A percentile compares a stretch with the other conserved stretches of the same genome.
phyloP scores from a whole-genome alignment of 805 yeast species.

The Grigorovia yakushimaensis region DNA sequence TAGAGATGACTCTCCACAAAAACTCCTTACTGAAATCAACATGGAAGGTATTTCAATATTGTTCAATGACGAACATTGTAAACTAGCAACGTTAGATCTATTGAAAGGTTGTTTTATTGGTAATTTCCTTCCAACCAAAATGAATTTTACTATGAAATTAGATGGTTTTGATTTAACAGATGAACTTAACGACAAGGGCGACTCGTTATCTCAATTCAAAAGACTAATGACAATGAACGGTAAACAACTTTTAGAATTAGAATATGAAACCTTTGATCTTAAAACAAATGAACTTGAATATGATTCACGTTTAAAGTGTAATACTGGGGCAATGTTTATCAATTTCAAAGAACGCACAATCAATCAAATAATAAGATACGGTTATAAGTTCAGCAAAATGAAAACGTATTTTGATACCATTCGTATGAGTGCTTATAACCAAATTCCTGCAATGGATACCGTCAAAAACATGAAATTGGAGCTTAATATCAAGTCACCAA shows the following conservation, averaged over 20 bases:
- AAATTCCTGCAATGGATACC: slow-evolving; percentile 52
- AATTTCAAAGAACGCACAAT: slow-evolving; percentile 79
- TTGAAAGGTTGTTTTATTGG: slow-evolving; percentile 64
- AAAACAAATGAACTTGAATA: slow-evolving; percentile 38
- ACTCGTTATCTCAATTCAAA: slow-evolving; percentile 49
- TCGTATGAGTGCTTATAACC: slow-evolving; percentile 77
- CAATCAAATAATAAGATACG: slow-evolving; percentile 51
- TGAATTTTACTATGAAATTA: slow-evolving; percentile 60
- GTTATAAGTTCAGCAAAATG: slow-evolving; percentile 73
- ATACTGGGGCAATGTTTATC: slow-evolving; percentile 65
- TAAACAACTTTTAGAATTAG: slow-evolving; percentile 60
- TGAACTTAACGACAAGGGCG: slow-evolving; percentile 57
- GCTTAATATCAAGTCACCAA: slow-evolving; percentile 69
- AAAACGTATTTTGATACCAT: slow-evolving; percentile 84
- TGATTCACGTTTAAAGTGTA: slow-evolving; percentile 29
- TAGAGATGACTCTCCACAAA: slow-evolving; percentile 56
- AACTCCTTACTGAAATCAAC: slow-evolving; percentile 56
- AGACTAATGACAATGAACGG: slow-evolving; percentile 74
- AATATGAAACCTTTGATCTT: slow-evolving; percentile 71
- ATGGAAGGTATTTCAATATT: slow-evolving; percentile 66
- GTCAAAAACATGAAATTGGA: slow-evolving; percentile 58
- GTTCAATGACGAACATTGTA: slow-evolving; percentile 73
- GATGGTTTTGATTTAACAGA: slow-evolving; percentile 76
- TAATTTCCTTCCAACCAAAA: slow-evolving; percentile 60
- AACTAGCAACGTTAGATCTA: slow-evolving; percentile 68